These are phyloP conservation scores for Thinopyrum elongatum DNA, from an alignment of 176 grass and related monocot genomes.

Conservation along the genomic window DNA sequence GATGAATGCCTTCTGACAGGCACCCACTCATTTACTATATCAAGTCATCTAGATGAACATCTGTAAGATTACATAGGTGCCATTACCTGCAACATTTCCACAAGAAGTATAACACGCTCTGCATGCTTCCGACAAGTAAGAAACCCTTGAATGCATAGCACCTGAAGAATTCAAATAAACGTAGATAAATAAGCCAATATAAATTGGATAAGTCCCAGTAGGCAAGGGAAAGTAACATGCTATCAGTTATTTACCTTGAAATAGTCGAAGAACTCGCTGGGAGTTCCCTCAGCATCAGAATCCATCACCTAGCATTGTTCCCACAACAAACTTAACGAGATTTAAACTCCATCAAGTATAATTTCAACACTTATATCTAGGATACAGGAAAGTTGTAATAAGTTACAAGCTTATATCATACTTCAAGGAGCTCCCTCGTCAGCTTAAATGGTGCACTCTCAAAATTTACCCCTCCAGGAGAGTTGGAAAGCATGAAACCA, in stretches of 20 bases:
- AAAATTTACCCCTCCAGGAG: slow-evolving; percentile 97
- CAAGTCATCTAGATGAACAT: slow-evolving; percentile 17
- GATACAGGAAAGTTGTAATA: neutral
- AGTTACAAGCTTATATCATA: slow-evolving; percentile 36
- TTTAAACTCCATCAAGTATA: neutral
- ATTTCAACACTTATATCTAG: neutral
- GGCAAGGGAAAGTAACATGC: slow-evolving; percentile 15
- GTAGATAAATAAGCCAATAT: neutral
- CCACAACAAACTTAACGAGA: slow-evolving; percentile 16
- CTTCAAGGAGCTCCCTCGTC: slow-evolving; percentile 97
- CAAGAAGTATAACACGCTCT: slow-evolving; percentile 97
- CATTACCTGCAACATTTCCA: slow-evolving; percentile 97
- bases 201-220: neutral
- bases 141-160: slow-evolving; percentile 99
- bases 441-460: slow-evolving; percentile 99
- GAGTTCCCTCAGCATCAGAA: slow-evolving; percentile 98
- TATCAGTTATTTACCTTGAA: slow-evolving; percentile 74
- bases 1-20: neutral
- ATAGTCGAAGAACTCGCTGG: slow-evolving; percentile 97
- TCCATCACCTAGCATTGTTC: slow-evolving; percentile 87
- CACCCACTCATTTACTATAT: neutral
- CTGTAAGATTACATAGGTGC: neutral
- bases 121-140: slow-evolving; percentile 97
- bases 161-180: slow-evolving; percentile 43
- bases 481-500: slow-evolving; percentile 99